Percentiles rank a stretch among this genome's conserved stretches.
phyloP scores from a whole-genome alignment of 2,329 filamentous ascomycete species.

The Aureobasidium sp. region DNA sequence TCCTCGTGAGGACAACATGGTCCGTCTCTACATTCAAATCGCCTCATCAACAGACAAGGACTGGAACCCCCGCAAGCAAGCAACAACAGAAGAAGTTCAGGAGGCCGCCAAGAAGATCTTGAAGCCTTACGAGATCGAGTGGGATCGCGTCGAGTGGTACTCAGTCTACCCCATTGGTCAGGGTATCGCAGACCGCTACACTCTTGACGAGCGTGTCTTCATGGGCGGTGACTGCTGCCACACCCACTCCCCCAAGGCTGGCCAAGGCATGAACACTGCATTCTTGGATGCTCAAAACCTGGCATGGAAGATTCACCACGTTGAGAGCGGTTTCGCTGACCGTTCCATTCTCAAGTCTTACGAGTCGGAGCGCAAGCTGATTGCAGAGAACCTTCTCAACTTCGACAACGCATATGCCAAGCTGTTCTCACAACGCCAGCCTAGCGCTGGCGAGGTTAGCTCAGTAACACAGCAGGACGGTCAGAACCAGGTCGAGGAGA shows the following conservation, averaged over 20 bases:
- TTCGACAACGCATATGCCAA: conserved; percentile 89
- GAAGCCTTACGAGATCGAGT: conserved; percentile 53
- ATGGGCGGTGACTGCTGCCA: conserved; percentile 61
- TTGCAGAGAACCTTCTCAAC: conserved; percentile 74
- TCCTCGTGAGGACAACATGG: conserved; percentile 48
- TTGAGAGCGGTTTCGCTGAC: conserved; percentile 73
- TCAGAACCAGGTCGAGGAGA: conserved; percentile 46
- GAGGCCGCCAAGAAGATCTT: conserved; percentile 51
- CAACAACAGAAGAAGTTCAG: conserved; percentile 54
- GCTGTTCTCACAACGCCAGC: conserved; percentile 74
- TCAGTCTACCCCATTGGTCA: conserved; percentile 61
- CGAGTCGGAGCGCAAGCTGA: conserved; percentile 74
- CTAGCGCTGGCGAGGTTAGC: conserved; percentile 65
- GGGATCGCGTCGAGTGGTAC: conserved; percentile 61
- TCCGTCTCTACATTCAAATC: conserved; percentile 52
- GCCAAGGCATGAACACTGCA: conserved; percentile 58
- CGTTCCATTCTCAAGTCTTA: conserved; percentile 75
- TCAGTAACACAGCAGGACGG: conserved; percentile 52
- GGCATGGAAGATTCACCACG: conserved; percentile 92
- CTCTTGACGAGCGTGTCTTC: conserved; percentile 57
- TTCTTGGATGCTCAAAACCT: conserved; percentile 69
- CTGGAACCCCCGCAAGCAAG: conserved; percentile 55
- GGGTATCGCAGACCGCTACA: conserved; percentile 58
- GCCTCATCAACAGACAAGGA: conserved; percentile 56
- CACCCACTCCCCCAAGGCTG: conserved; percentile 57